phyloP scores from a whole-genome alignment of 1,284 basidiomycete genomes.

The Cerrena zonata region DNA sequence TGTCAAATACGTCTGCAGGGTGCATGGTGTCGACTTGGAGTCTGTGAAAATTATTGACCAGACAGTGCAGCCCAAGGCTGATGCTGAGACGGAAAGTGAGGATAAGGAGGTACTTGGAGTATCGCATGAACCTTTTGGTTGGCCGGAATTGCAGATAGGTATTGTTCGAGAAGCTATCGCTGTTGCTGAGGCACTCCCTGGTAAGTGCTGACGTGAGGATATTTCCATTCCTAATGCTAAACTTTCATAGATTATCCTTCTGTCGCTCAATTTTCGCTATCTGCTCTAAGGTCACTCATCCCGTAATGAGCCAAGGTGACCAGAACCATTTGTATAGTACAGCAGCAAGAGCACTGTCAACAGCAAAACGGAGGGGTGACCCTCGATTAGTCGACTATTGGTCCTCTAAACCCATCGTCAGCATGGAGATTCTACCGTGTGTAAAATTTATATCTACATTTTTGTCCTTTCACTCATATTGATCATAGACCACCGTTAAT shows the following conservation, averaged over 20 bases:
- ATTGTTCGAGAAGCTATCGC: conserved; percentile 86
- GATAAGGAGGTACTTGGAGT: conserved; percentile 32
- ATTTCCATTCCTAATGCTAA: conserved; percentile 16
- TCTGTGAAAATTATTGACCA: conserved; percentile 47
- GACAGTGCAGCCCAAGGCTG: conserved; percentile 2
- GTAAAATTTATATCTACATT: conserved; percentile 22
- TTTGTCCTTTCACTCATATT: neutral
- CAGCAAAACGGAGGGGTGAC: conserved; percentile 73
- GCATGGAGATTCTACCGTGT: conserved; percentile 73
- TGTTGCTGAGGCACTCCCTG: conserved; percentile 86
- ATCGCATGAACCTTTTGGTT: conserved; percentile 65
- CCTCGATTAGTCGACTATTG: conserved; percentile 71
- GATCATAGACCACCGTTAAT: conserved; percentile 59
- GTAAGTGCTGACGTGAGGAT: conserved; percentile 33
- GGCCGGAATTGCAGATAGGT: conserved; percentile 89
- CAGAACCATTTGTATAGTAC: conserved; percentile 75
- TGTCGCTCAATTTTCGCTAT: conserved; percentile 73
- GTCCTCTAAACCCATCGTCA: conserved; percentile 74
- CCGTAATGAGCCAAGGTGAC: conserved; percentile 62
- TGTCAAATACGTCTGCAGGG: conserved; percentile 66
- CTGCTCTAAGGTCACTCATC: conserved; percentile 69
- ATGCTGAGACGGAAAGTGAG: conserved; percentile 23
- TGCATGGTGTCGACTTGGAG: conserved; percentile 75
- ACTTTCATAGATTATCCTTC: conserved; percentile 57
- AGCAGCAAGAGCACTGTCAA: conserved; percentile 62